These are phyloP conservation scores for Chaetoscypha palmicola DNA, from an alignment of 2,329 filamentous ascomycete species.

Conservation along the genomic window DNA sequence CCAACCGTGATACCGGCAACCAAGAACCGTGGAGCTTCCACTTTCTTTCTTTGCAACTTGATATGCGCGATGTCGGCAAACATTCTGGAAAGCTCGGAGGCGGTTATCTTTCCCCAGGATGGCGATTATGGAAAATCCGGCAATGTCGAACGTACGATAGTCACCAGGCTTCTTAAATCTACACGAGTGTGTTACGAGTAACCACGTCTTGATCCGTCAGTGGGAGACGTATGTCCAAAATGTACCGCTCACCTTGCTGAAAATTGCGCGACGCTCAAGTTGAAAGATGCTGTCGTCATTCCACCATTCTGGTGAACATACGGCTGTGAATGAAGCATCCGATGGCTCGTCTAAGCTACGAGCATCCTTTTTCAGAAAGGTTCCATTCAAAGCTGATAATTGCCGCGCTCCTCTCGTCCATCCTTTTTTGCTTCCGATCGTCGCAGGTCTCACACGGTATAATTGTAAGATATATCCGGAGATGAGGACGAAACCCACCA, in stretches of 20 bases:
- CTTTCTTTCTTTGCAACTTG: slow-evolving; percentile 26
- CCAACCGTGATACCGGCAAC: slow-evolving; percentile 29
- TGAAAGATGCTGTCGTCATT: slow-evolving; percentile 20
- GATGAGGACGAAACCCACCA: no score
- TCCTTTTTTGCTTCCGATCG: no score
- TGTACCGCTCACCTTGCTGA: slow-evolving; percentile 23
- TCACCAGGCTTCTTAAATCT: slow-evolving; percentile 27
- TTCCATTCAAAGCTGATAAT: no score
- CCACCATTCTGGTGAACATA: slow-evolving; percentile 17
- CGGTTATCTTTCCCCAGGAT: slow-evolving; percentile 26
- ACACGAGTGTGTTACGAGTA: slow-evolving; percentile 22
- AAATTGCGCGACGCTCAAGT: slow-evolving; percentile 24
- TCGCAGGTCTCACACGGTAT: no score
- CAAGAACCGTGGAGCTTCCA: slow-evolving; percentile 25
- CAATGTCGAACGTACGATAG: slow-evolving; percentile 26
- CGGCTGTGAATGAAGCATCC: no score
- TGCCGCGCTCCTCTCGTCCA: no score
- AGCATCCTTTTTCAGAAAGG: no score
- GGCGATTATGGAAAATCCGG: slow-evolving; percentile 24
- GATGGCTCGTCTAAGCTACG: no score
- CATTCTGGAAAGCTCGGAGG: slow-evolving; percentile 27
- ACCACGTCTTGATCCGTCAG: slow-evolving; percentile 19
- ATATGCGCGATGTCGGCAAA: slow-evolving; percentile 28
- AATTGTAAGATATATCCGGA: no score
- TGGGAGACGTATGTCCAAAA: neutral